These are phyloP conservation scores for Cystobasidium slooffiae DNA, from an alignment of 1,284 basidiomycete genomes.

Conservation along the genomic window DNA sequence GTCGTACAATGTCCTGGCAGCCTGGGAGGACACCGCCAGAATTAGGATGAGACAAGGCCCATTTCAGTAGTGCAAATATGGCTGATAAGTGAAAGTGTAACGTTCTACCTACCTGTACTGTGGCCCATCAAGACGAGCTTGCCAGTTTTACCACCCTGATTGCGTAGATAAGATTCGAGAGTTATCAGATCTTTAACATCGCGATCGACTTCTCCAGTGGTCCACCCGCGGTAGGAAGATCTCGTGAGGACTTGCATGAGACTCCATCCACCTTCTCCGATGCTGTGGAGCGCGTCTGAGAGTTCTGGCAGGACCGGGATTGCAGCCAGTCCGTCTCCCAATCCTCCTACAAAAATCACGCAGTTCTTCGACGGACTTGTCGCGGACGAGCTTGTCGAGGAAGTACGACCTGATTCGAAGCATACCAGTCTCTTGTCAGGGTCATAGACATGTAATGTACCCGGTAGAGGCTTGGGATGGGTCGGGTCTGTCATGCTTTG, in stretches of 20 bases:
- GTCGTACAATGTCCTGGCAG: conserved; percentile 42
- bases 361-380: conserved; percentile 7
- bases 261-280: conserved; percentile 13
- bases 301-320: conserved; percentile 29
- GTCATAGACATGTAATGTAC: conserved; percentile 29
- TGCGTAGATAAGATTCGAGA: conserved; percentile 37
- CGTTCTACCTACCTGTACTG: conserved; percentile 24
- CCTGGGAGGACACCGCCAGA: too few species aligned
- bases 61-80: neutral
- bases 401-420: conserved; percentile 30
- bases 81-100: neutral
- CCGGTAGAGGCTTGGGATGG: neutral
- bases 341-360: conserved; percentile 37
- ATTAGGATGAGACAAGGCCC: too few species aligned
- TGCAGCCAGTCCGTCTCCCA: conserved; percentile 37
- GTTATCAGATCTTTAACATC: conserved; percentile 39
- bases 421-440: conserved; percentile 19
- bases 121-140: conserved; percentile 41
- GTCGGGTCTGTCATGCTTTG: neutral
- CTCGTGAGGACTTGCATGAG: conserved; percentile 38
- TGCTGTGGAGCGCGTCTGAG: conserved; percentile 11
- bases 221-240: conserved; percentile 36
- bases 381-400: conserved; percentile 1
- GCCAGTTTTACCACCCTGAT: conserved; percentile 13
- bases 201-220: conserved; percentile 29